phyloP scores from a whole-genome alignment of 345 rosid genomes.

The Eucalyptus virginea region DNA sequence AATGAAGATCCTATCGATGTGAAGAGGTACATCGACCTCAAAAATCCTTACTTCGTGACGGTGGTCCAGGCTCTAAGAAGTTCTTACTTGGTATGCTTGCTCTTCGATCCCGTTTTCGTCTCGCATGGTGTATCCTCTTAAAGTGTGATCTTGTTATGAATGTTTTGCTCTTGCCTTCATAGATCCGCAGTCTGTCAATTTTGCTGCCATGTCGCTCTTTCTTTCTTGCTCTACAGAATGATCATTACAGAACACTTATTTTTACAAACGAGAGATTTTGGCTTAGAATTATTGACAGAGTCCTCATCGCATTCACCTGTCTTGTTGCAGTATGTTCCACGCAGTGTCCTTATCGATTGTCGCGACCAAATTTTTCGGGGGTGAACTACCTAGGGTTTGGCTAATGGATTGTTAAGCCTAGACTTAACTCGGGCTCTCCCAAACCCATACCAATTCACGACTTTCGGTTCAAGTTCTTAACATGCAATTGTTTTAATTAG shows the following conservation, averaged over 20 bases:
- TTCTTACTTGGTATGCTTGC: neutral
- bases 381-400: no score
- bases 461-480: no score
- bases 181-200: neutral
- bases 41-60: neutral
- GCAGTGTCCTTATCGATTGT: neutral
- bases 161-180: neutral
- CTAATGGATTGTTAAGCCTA: no score
- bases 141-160: neutral
- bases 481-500: no score
- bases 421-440: no score
- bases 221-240: neutral
- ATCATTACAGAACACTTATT: neutral
- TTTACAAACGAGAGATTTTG: neutral
- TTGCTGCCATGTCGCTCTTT: neutral
- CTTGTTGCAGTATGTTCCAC: neutral
- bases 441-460: no score
- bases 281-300: neutral
- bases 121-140: neutral
- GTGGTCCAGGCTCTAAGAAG: neutral
- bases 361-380: no score
- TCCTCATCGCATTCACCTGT: neutral
- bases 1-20: neutral
- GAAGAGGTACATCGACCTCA: neutral
- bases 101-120: neutral